These are phyloP conservation scores for Ophidiomyces ophidiicola DNA, from an alignment of 2,329 filamentous ascomycete species.

Conservation along the genomic window DNA sequence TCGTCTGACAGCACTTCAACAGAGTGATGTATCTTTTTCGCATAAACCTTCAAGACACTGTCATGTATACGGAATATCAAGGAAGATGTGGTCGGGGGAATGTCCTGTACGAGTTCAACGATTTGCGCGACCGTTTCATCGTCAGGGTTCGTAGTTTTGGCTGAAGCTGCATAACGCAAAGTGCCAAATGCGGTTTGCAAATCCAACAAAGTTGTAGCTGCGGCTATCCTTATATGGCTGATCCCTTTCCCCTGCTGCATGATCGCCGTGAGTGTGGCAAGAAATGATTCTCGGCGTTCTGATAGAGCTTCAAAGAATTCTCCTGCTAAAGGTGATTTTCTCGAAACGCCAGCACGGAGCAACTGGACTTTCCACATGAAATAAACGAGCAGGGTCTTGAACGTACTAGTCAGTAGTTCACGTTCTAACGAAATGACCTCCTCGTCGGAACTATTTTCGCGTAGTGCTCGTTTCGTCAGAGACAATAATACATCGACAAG, in stretches of 20 bases:
- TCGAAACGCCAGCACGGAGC: slow-evolving; percentile 43
- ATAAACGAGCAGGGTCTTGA: slow-evolving; percentile 70
- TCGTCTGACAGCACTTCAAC: slow-evolving; percentile 29
- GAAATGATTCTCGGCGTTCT: slow-evolving; percentile 44
- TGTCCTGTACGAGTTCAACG: slow-evolving; percentile 53
- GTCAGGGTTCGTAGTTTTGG: slow-evolving; percentile 31
- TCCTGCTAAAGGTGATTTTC: slow-evolving; percentile 46
- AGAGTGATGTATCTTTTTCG: slow-evolving; percentile 47
- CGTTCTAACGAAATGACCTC: slow-evolving; percentile 68
- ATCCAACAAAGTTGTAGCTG: slow-evolving; percentile 68
- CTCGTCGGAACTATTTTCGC: slow-evolving; percentile 50
- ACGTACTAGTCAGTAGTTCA: slow-evolving; percentile 60
- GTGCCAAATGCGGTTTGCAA: slow-evolving; percentile 68
- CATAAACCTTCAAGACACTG: slow-evolving; percentile 61
- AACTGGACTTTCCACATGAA: slow-evolving; percentile 83
- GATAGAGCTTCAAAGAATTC: slow-evolving; percentile 58
- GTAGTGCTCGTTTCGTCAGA: slow-evolving; percentile 61
- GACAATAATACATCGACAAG: slow-evolving; percentile 56
- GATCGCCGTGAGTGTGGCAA: slow-evolving; percentile 38
- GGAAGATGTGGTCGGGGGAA: slow-evolving; percentile 49
- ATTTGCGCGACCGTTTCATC: slow-evolving; percentile 44
- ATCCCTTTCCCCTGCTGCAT: slow-evolving; percentile 41
- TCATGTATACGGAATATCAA: slow-evolving; percentile 67
- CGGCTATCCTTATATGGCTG: slow-evolving; percentile 65
- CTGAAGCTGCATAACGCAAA: slow-evolving; percentile 43